phyloP scores from a whole-genome alignment of 1,284 basidiomycete species.

The Moesziomyces antarcticus region DNA sequence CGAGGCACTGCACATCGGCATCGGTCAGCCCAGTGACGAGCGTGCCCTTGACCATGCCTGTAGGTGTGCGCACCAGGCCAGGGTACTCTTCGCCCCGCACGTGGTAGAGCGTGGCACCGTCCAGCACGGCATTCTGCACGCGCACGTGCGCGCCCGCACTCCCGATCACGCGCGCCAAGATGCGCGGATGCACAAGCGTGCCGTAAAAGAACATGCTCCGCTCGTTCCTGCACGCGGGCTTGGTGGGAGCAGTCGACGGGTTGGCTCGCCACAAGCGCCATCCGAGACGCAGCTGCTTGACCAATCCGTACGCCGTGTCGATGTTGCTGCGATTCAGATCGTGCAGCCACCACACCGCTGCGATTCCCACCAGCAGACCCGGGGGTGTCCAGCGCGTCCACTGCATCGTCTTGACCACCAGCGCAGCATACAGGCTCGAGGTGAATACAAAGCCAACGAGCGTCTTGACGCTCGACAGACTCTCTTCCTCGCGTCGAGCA shows the following conservation, averaged over 20 bases:
- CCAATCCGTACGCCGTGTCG: conserved; percentile 24
- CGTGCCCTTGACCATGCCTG: conserved; percentile 41
- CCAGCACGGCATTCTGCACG: conserved; percentile 39
- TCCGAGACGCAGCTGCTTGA: conserved; percentile 27
- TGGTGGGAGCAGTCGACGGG: background rate
- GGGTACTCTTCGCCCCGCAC: conserved; percentile 51
- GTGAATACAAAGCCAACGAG: conserved; percentile 35
- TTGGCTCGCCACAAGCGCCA: conserved; percentile 18
- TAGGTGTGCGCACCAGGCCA: conserved; percentile 19
- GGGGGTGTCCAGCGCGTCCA: conserved; percentile 30
- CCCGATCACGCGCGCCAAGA: conserved; percentile 46
- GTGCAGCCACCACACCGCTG: conserved; percentile 28
- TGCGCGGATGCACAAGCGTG: conserved; percentile 53
- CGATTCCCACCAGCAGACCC: conserved; percentile 27
- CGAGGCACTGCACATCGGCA: conserved; percentile 38
- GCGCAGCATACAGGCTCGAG: conserved; percentile 11
- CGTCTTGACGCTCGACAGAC: conserved; percentile 36
- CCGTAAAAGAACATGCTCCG: conserved; percentile 54
- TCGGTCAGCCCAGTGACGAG: conserved; percentile 41
- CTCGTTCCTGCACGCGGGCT: background rate
- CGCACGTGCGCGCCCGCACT: conserved; percentile 28
- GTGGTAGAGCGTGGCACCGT: conserved; percentile 34
- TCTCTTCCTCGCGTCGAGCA: conserved; percentile 41
- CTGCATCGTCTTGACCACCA: conserved; percentile 29
- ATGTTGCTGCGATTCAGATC: conserved; percentile 25